Evolutionary conservation across 345 rosid genomes (phyloP).

Genomic region (Hibiscus mutabilis): DNA sequence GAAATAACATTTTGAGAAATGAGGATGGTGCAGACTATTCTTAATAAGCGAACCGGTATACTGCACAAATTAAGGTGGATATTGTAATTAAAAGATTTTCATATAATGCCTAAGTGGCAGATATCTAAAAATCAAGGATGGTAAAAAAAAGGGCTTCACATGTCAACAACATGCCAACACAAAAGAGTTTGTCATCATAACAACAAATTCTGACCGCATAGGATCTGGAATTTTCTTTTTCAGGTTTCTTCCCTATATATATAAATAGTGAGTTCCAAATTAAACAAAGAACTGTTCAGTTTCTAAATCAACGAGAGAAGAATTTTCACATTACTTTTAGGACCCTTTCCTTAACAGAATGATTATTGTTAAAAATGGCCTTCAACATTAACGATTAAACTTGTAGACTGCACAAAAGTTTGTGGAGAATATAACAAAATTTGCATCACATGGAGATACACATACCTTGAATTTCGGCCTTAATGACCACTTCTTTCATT

Average conservation of each 20-base stretch:
- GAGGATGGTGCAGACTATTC: background rate
- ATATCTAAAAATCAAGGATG: background rate
- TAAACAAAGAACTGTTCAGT: background rate
- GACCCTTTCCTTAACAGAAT: background rate
- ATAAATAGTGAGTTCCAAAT: background rate
- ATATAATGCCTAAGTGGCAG: background rate
- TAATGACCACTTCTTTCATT: slow-evolving; percentile 32
- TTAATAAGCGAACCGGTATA: background rate
- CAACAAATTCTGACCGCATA: background rate
- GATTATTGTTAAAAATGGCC: background rate
- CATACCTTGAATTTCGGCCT: slow-evolving; percentile 45
- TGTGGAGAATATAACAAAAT: background rate
- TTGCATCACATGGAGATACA: background rate
- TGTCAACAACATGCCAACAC: background rate
- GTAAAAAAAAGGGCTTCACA: background rate
- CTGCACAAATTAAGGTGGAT: background rate
- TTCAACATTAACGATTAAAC: background rate
- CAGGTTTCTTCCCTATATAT: background rate
- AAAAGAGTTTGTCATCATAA: background rate
- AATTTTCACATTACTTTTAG: background rate
- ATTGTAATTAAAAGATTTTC: background rate
- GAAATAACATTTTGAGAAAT: background rate
- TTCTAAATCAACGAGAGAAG: background rate
- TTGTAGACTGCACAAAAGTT: no score
- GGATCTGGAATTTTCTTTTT: background rate